These are phyloP conservation scores for Sclerotinia minor DNA, from an alignment of 2,329 filamentous ascomycete genomes.

Conservation along the genomic window DNA sequence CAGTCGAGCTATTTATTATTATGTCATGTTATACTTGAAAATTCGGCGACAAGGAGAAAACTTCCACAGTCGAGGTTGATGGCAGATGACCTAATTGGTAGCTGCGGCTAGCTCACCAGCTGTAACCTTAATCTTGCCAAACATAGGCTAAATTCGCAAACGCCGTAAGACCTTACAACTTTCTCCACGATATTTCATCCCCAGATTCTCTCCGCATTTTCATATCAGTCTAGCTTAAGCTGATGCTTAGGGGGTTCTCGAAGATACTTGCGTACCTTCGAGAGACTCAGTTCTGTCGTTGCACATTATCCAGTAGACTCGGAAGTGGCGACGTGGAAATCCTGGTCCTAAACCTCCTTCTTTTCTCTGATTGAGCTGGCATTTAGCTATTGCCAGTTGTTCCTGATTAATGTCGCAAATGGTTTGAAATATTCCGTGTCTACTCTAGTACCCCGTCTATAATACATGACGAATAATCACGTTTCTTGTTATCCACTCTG, in stretches of 20 bases:
- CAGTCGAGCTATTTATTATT: neutral
- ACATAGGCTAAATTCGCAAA: slow-evolving; percentile 14
- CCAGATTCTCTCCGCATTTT: slow-evolving; percentile 18
- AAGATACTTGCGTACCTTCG: neutral
- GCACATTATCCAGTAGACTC: neutral
- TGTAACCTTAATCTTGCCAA: neutral
- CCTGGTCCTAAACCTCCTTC: neutral
- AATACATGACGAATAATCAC: neutral
- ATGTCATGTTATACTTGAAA: neutral
- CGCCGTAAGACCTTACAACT: too few species aligned
- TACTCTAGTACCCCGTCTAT: too few species aligned
- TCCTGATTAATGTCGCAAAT: neutral
- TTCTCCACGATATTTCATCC: slow-evolving; percentile 11
- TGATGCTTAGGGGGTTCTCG: neutral
- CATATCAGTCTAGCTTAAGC: neutral
- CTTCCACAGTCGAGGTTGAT: neutral
- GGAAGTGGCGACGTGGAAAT: neutral
- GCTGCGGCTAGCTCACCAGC: neutral
- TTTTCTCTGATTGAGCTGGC: neutral
- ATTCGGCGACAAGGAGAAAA: neutral
- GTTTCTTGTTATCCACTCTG: neutral
- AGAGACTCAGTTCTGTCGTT: neutral
- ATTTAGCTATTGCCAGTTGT: neutral
- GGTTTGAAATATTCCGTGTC: neutral
- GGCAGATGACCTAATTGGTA: neutral